Base-by-base conservation (phyloP, 2,329 filamentous ascomycete genomes). In the Fusarium domesticum region DNA sequence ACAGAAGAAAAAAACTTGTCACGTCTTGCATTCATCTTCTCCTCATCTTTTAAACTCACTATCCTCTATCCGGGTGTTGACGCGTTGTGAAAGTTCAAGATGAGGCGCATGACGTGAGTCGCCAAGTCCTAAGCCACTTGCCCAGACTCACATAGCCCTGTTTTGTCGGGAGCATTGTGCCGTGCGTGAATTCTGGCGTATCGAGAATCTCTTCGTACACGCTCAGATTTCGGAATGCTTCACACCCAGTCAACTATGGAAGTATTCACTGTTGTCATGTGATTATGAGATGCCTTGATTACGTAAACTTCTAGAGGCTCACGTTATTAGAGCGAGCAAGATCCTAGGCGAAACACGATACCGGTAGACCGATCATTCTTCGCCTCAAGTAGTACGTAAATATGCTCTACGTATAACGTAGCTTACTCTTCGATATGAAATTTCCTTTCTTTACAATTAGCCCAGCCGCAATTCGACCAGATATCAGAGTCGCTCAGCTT, bases 121-220 rank as follows among this genome's bases (percentile, higher is more conserved):
- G 58, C 58, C 58, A 60, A 60, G 58, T 53, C 47, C 58, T 53
- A 60, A 60, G 58, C 58, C 58, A 60, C 57, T 48, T 42, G 57
- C 57, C 57, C 55, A 60, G 57, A 48, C 56, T 42, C 32, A 43
- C 48, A 41, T 39, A 59, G 56, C 55, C 57, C 57, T 60, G 57
- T 48, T 58, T 54, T 35, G 33, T 57, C 57, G 53, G 56, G 39
- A 50, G 47, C 43, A 42, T 45, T 44, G 46, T 57, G 51, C 51
- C 51, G 51, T 54, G 33, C 37, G 42, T 46, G 43, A 46, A 40
- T 41, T 30, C 36, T 31, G 36, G 23, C 7, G 23, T 12, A 28
- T 28, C 23, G 8, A 5, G 23, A 28, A 28, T 8, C 23, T 28
- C 14, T 28, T 12, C 4, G 23, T 28, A 28, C n/a, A n/a, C 14